Evolutionary conservation across 495 filamentous ascomycete genomes (phyloP), one percentile per base, ranked within the genome.

Genomic region (Penicillium verhagenii): DNA sequence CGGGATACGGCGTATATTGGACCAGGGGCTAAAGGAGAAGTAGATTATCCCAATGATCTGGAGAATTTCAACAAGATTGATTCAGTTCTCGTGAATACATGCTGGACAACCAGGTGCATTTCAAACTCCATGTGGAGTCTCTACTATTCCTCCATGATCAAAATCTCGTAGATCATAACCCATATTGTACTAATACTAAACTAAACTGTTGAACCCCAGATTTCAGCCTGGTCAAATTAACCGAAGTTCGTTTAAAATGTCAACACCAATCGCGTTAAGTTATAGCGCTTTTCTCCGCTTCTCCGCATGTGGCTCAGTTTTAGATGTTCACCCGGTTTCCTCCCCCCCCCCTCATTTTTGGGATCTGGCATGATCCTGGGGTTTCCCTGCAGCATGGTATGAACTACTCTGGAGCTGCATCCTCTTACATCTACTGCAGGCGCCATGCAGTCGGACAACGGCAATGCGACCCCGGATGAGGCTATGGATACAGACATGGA

Each of bases 391-490:
- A 53, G 44, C 37, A 20, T 55, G 23, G 29, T 33, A 39, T 21
- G 28, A 44, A 23, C 49, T 24, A 19, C 39, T 19, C 39, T 42
- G 42, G 42, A 45, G 20, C 20, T 44, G 21, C 23, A 45, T 45
- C 23, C 13, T 39, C n/a, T 16, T 25, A 49, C 54, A 46, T 25
- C 47, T 23, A 49, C 56, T 57, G 48, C 57, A 53, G 52, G 42
- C 66, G 61, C 55, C 54, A 73, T 74, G 72, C 68, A 67, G 47
- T 59, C 70, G 49, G 68, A 63, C 51, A 66, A 57, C 38, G 63
- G 65, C 46, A 59, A 68, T 51, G 57, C 60, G 46, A 56, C 59
- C 40, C 52, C 54, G 60, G 64, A 62, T 61, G 62, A 63, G 56
- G 21, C 23, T n/a, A 52, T 43, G 44, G 45, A 53, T 31, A 38